These are phyloP conservation scores for Blastobotrys mokoenaii DNA, from an alignment of 805 yeast genomes.

Conservation along the genomic window DNA sequence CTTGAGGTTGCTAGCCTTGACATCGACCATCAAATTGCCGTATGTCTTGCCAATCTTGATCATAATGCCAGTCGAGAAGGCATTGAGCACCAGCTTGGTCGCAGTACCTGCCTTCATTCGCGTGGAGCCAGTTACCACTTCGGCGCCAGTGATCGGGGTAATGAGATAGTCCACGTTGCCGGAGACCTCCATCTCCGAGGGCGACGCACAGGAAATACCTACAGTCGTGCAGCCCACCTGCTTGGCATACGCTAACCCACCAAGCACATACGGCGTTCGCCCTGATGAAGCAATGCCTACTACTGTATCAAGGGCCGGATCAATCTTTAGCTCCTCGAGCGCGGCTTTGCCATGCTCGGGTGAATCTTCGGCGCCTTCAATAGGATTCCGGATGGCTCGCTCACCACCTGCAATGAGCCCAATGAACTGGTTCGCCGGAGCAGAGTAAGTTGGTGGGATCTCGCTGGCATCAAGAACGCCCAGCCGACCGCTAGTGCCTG, in stretches of 20 bases:
- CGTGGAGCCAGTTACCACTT: conserved; percentile 22
- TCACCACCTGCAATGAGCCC: conserved; percentile 26
- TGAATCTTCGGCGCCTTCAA: conserved; percentile 24
- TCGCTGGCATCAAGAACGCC: conserved; percentile 24
- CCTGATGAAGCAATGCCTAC: conserved; percentile 26
- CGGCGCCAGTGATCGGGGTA: conserved; percentile 20
- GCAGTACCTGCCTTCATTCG: conserved; percentile 24
- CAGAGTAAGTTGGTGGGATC: conserved; percentile 24
- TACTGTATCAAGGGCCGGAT: conserved; percentile 16
- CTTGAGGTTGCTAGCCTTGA: conserved; percentile 19
- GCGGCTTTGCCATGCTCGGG: conserved; percentile 15
- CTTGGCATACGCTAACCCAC: conserved; percentile 19
- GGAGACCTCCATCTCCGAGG: conserved; percentile 12
- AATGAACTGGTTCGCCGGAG: conserved; percentile 18
- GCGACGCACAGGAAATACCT: conserved; percentile 18
- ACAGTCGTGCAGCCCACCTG: conserved; percentile 19
- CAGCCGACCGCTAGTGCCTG: conserved; percentile 23
- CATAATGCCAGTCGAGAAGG: conserved; percentile 21
- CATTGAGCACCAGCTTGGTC: conserved; percentile 22
- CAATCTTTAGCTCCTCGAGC: conserved; percentile 14
- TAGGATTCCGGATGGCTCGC: conserved; percentile 19
- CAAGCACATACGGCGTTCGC: conserved; percentile 24
- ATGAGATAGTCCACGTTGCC: conserved; percentile 14
- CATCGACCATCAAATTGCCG: conserved; percentile 23
- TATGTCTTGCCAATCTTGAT: conserved; percentile 20